Percentiles rank a stretch among this genome's conserved stretches.
phyloP scores from a whole-genome alignment of 2,329 filamentous ascomycete genomes.

The Paracoccidioides brasiliensis region DNA sequence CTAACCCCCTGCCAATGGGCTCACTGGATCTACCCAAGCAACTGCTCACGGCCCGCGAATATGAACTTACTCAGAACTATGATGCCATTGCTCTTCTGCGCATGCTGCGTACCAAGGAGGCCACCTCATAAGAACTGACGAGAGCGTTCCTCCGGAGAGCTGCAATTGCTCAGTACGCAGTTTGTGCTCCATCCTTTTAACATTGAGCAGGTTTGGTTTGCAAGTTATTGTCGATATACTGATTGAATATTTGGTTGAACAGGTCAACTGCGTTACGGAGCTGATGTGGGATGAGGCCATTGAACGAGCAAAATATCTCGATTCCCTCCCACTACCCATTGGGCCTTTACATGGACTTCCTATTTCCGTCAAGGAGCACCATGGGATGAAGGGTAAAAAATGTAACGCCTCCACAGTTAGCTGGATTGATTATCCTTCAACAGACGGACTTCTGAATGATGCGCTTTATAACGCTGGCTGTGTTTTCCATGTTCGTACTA shows the following conservation, averaged over 20 bases:
- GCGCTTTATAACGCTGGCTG: conserved; percentile 48
- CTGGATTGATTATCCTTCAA: conserved; percentile 7
- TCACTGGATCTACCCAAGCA: conserved; percentile 29
- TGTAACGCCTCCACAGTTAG: conserved; percentile 35
- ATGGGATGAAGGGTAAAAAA: conserved; percentile 40
- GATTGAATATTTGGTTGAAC: conserved; percentile 3
- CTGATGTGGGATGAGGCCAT: conserved; percentile 40
- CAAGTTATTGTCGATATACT: neutral
- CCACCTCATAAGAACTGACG: conserved; percentile 34
- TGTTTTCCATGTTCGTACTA: conserved; percentile 56
- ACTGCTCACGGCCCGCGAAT: conserved; percentile 35
- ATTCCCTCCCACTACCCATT: conserved; percentile 31
- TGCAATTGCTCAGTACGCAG: conserved; percentile 39
- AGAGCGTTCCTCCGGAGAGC: conserved; percentile 44
- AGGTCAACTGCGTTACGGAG: conserved; percentile 47
- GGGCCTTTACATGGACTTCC: conserved; percentile 52
- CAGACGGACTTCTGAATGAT: conserved; percentile 39
- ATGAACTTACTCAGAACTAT: conserved; percentile 37
- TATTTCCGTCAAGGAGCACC: conserved; percentile 39
- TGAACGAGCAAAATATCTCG: conserved; percentile 34
- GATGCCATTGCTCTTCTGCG: conserved; percentile 32
- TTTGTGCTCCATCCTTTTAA: conserved; percentile 20
- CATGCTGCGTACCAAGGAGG: conserved; percentile 32
- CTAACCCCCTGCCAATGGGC: conserved; percentile 12
- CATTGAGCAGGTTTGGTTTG: neutral